Evolutionary conservation across 768 basidiomycete genomes (phyloP), one percentile per base, ranked within the genome.

Genomic region (Botryobasidium botryosum): DNA sequence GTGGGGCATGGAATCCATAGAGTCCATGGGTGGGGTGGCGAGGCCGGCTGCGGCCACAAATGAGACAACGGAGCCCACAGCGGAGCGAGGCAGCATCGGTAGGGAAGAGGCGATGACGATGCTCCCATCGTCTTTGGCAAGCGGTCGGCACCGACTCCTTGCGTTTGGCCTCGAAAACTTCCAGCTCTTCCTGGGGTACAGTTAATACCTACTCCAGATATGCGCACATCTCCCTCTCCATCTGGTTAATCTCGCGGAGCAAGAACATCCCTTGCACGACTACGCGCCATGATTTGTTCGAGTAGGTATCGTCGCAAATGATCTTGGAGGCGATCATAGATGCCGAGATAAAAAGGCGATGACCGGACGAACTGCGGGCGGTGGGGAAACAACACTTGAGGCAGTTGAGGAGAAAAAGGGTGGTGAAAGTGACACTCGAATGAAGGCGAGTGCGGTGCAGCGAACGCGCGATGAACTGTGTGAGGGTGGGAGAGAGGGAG

Each of bases 281-380:
- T 36, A 90, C 80, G 4, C 75, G 72, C 87, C 87, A 91, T 0
- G 80, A 83, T 57, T 87, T 86, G 70, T 90, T 90, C 10, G 81
- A 85, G 59, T 90, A 91, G 0, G 85, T 90, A 54, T 90, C 87
- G 64, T 91, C 86, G 62, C 86, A 88, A 40, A 87, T 80, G n/a
- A 88, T 80, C 56, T 87, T 87, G 7, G 77, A 79, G 2, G 83
- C 75, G 56, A 90, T 84, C 86, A 91, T 91, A 60, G 87, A 86
- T 0, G 86, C 85, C 1, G 84, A 86, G 36, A 91, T 82, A 63
- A 88, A 90, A 12, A 94, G 64, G 0, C 86, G 72, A 57, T 94
- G 86, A 18, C 87, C 87, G 0, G 83, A 87, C 1, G 84, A 87
- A 8, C 88, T 86, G 23, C 82, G 74, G 5, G 86, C 87, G 5